Base-by-base conservation (phyloP, 2,329 filamentous ascomycete genomes). In the Xylaria sp. region DNA sequence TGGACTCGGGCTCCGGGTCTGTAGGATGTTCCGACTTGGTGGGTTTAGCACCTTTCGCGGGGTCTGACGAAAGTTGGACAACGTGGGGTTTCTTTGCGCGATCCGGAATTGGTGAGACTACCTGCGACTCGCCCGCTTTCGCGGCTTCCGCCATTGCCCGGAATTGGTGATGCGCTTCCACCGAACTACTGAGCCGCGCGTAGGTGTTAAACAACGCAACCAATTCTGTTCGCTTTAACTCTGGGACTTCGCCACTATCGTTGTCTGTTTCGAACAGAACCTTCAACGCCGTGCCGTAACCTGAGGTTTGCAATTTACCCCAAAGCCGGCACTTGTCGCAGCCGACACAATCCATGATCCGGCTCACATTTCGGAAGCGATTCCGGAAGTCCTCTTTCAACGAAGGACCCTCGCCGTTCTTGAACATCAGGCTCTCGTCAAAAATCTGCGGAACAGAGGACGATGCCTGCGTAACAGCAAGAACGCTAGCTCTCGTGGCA, bases 321-420 rank as follows among this genome's bases (percentile, higher is more conserved):
- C 96, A 99, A 2, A 99, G 89, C 9, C 96, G 90, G 81, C 96
- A 99, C 83, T 99, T 99, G 83, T 99, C 96, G 80, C 96, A 99
- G 52, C 96, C 96, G 23, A 98, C 95, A 74, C 96, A 99, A 80
- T 99, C 96, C 96, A 99, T 99, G 72, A 98, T 86, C 46, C 96
- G 90, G 79, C 93, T 97, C 69, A 99, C 93, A 78, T 99, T 99
- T 78, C 96, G 90, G 86, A 99, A 99, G 18, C 96, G 92, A 80
- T 97, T 96, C 74, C 93, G 91, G 85, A 99, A 99, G 77, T 99
- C 96, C 78, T 98, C 95, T 80, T 98, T 99, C 65, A 99, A 83
- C 2, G 88, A 93, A 2, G 92, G 87, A 1, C 89, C 89, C 78
- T 91, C 89, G 64, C 89, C 89, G 71, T 91, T 90, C 77, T 92